Base-by-base conservation (phyloP, 768 basidiomycete genomes). In the Termitomyces sp. region DNA sequence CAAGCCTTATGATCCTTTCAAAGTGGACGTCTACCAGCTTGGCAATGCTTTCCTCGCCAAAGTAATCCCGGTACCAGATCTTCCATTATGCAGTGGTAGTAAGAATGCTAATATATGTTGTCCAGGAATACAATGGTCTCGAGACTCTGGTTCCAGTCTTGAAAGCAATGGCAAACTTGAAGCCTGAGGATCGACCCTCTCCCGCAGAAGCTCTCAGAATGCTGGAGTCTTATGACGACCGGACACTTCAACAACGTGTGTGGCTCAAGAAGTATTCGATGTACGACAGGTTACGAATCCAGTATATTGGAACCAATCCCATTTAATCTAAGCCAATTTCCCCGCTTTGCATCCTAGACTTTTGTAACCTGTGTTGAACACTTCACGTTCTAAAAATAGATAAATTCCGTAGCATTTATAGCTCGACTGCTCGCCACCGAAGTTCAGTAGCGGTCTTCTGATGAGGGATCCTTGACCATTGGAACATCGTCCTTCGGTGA, bases 71-170 rank as follows among this genome's bases (percentile, higher is more conserved):
- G 46, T 48, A 48, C 13, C 13, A 28, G 15, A 0, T 24, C 9
- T 5, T 24, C 4, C 13, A 13, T 28, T 48, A 24, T 22, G 5
- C 22, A 11, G 44, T 13, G 7, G 13, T 11, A 48, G 15, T 28
- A 24, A 24, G 46, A 15, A 28, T 48, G 46, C 24, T 48, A 12
- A 48, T 48, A 48, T 22, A 12, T 48, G 46, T 15, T 48, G 13
- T 40, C 45, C n/a, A 62, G 61, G 35, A 57, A 53, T 53, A 57
- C 40, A 49, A 62, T 32, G 61, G 61, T 32, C 55, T 58, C 4
- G 55, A 45, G 35, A 8, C 4, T 18, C 52, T 62, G 13, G 35
- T 36, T 4, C 42, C 39, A 12, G 45, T 62, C 4, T 48, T 46
- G 4, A 45, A 62, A 24, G 42, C 52, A 15, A 62, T 62, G 61